Conservation (phyloP, 805 yeast genomes). For the Ogataea trehalophila region DNA sequence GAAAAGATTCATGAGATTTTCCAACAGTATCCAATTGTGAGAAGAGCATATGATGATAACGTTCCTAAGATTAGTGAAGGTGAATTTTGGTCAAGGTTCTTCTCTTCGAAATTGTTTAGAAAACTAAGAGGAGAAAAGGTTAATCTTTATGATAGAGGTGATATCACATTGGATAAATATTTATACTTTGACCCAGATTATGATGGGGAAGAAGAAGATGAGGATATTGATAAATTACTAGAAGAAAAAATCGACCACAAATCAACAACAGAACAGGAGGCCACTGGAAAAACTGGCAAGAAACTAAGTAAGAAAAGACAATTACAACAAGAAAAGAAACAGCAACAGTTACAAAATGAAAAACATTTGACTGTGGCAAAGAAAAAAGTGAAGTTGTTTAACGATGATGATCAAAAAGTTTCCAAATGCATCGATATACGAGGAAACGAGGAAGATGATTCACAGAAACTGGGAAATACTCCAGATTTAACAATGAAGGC, state of each 20-base stretch:
- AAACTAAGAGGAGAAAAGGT: constrained; percentile 85
- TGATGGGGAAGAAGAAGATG: constrained; percentile 37
- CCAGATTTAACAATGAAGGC: constrained; percentile 88
- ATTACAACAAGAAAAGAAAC: constrained; percentile 6
- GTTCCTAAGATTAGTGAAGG: constrained; percentile 89
- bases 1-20: constrained; percentile 88
- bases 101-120: constrained; percentile 83
- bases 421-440: constrained; percentile 71
- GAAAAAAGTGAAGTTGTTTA: constrained; percentile 33
- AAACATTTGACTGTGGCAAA: constrained; percentile 22
- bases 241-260: constrained; percentile 33
- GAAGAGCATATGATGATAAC: constrained; percentile 81
- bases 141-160: constrained; percentile 72
- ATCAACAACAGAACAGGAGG: constrained; percentile 28
- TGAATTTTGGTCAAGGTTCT: constrained; percentile 94
- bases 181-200: constrained; percentile 62
- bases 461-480: constrained; percentile 67
- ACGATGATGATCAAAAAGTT: constrained; percentile 40
- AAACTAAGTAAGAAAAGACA: constrained; percentile 33
- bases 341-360: constrained; percentile 7
- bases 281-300: constrained; percentile 3
- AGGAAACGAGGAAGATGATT: constrained; percentile 79
- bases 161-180: constrained; percentile 79
- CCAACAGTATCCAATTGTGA: constrained; percentile 87
- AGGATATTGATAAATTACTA: constrained; percentile 24